A percentile compares a stretch with the other conserved stretches of the same genome.
phyloP scores from a whole-genome alignment of 495 filamentous ascomycete species.

The Aspergillus cavernicola region DNA sequence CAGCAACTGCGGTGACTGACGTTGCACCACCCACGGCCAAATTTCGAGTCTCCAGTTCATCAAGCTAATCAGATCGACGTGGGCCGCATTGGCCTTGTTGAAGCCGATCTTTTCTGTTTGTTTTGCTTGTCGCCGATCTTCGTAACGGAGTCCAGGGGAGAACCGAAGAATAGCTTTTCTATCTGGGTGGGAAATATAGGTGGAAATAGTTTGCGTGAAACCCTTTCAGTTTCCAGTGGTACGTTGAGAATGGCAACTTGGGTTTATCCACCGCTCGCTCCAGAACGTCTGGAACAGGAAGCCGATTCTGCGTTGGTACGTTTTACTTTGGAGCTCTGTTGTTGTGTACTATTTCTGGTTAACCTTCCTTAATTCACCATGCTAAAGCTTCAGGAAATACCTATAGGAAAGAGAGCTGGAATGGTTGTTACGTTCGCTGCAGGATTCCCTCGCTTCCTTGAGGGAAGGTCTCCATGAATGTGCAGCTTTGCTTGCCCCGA shows the following conservation, averaged over 20 bases:
- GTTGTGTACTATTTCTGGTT: no score
- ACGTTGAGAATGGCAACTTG: constrained; percentile 61
- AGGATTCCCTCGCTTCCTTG: constrained; percentile 70
- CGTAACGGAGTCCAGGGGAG: background rate
- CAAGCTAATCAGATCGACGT: constrained; percentile 21
- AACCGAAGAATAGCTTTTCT: background rate
- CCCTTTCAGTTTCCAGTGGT: background rate
- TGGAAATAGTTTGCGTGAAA: constrained; percentile 1
- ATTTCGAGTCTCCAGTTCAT: constrained; percentile 5
- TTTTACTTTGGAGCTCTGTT: background rate
- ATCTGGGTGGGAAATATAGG: background rate
- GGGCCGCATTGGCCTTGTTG: constrained; percentile 12
- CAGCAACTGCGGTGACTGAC: constrained; percentile 11
- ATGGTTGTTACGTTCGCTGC: constrained; percentile 80
- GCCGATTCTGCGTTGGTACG: constrained; percentile 66
- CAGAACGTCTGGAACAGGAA: constrained; percentile 59
- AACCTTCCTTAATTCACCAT: background rate
- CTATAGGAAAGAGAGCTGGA: constrained; percentile 69
- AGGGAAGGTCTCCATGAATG: constrained; percentile 88
- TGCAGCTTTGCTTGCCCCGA: constrained; percentile 72
- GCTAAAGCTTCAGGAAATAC: background rate
- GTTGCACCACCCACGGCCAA: constrained; percentile 20
- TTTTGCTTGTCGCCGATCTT: constrained; percentile 2
- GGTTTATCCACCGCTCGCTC: constrained; percentile 69
- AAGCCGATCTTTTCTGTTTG: constrained; percentile 3